Evolutionary conservation across 805 yeast species (phyloP).

Genomic region (Barnettozyma californica): DNA sequence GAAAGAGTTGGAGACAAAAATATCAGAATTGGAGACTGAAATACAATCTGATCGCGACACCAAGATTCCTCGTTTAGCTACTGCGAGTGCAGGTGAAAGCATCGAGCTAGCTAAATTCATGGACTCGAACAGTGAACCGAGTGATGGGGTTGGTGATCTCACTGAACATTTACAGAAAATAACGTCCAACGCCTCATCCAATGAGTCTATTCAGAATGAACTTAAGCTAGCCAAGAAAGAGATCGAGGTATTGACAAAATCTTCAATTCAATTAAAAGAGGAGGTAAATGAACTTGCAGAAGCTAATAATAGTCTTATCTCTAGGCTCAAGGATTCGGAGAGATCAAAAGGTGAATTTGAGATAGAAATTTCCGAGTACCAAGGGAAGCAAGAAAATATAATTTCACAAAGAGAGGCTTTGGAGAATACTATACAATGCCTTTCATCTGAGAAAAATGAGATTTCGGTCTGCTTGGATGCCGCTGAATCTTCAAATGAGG

Average conservation of each 20-base stretch:
- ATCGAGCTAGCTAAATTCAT: too few species aligned
- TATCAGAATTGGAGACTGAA: conserved; percentile 10
- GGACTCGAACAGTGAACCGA: background rate
- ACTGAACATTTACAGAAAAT: background rate
- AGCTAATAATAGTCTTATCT: background rate
- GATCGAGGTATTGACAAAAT: background rate
- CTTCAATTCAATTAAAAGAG: background rate
- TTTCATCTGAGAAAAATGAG: background rate
- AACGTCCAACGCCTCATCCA: background rate
- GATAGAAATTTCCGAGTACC: background rate
- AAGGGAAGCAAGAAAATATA: background rate
- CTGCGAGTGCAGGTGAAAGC: background rate
- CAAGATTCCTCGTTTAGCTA: background rate
- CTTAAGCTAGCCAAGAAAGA: background rate
- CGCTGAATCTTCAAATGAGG: background rate
- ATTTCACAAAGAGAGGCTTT: background rate
- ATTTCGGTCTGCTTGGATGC: background rate
- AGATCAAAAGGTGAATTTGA: background rate
- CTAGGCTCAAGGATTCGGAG: background rate
- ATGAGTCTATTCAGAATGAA: background rate
- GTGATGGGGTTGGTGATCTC: background rate
- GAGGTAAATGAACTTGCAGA: background rate
- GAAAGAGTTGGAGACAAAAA: conserved; percentile 9
- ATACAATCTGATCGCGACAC: conserved; percentile 1
- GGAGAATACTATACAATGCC: background rate